A percentile compares a stretch with the other conserved stretches of the same genome.
Evolutionary conservation across 73 alveolate genomes (phyloP).

Genomic region (Breviolum minutum): DNA sequence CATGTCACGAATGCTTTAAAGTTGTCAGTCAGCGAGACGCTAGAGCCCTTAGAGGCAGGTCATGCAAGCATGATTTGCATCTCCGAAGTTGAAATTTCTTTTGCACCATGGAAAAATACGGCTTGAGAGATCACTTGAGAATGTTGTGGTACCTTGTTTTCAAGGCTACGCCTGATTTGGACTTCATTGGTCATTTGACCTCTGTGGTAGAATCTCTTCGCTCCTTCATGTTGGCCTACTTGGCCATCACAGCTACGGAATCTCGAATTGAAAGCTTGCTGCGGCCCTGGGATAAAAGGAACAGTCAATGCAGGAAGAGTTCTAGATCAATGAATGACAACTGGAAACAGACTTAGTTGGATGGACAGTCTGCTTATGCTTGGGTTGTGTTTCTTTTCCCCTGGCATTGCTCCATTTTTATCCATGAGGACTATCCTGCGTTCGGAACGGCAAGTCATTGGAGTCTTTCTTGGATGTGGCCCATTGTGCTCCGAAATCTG

Average conservation of each 20-base stretch:
- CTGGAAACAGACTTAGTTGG: too few species aligned
- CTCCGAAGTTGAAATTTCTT: too few species aligned
- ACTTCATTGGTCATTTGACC: constrained; percentile 31
- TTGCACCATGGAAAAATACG: too few species aligned
- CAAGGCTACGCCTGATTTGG: constrained; percentile 48
- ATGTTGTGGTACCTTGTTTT: neutral
- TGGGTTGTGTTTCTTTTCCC: neutral
- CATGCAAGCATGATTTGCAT: neutral
- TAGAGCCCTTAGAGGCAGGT: constrained; percentile 24
- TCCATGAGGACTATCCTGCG: constrained; percentile 47
- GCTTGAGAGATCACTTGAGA: too few species aligned
- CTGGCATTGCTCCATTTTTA: neutral
- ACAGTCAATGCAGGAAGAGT: too few species aligned
- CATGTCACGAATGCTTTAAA: neutral
- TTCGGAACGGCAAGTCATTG: constrained; percentile 1
- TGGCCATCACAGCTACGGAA: constrained; percentile 24
- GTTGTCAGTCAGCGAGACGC: neutral
- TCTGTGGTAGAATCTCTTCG: constrained; percentile 50
- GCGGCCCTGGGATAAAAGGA: too few species aligned
- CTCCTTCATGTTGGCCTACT: constrained; percentile 43
- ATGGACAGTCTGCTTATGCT: neutral
- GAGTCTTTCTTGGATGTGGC: constrained; percentile 79
- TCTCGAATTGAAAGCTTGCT: neutral
- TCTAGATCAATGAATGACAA: neutral
- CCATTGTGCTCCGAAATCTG: constrained; percentile 41